Percentiles rank a stretch among this genome's conserved stretches.
These are phyloP conservation scores for Neonothopanus nambi DNA, from an alignment of 1,284 basidiomycete species.

Conservation along the genomic window DNA sequence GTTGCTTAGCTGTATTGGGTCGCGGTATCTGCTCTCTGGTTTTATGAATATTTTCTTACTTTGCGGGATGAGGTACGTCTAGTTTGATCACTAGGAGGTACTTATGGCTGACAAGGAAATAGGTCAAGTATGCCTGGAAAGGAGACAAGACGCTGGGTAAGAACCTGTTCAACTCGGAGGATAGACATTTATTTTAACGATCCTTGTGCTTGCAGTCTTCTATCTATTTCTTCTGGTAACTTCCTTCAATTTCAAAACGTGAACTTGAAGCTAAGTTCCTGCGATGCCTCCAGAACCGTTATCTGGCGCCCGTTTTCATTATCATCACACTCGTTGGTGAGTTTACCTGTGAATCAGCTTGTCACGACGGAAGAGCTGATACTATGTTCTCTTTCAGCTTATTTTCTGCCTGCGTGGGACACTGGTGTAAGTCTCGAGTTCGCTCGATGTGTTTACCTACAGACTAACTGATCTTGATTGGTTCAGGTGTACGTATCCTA, in stretches of 20 bases:
- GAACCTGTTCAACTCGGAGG: background rate
- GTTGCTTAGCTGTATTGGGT: slow-evolving; percentile 18
- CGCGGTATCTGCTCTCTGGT: slow-evolving; percentile 14
- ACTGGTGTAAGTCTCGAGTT: background rate
- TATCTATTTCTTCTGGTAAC: slow-evolving; percentile 8
- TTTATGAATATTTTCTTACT: slow-evolving; percentile 16
- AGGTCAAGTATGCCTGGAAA: slow-evolving; percentile 14
- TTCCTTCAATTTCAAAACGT: too few relatives aligned
- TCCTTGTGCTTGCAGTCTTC: too few relatives aligned
- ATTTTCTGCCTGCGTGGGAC: slow-evolving; percentile 1
- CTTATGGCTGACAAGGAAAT: background rate
- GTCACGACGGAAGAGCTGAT: too few relatives aligned
- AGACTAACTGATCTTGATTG: background rate
- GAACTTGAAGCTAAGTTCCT: background rate
- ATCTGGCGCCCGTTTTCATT: slow-evolving; percentile 7
- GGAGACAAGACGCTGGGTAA: slow-evolving; percentile 7
- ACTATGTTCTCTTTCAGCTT: background rate
- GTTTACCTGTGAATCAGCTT: background rate
- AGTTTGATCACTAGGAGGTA: too few relatives aligned
- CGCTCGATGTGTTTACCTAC: background rate
- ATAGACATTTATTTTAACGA: background rate
- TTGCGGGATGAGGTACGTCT: slow-evolving; percentile 14
- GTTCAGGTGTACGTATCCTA: background rate
- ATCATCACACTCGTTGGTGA: slow-evolving; percentile 5
- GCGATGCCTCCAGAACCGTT: slow-evolving; percentile 4